Evolutionary conservation across 2,329 filamentous ascomycete species (phyloP), one percentile per base, ranked within the genome.

Genomic region (Escovopsis sp.): DNA sequence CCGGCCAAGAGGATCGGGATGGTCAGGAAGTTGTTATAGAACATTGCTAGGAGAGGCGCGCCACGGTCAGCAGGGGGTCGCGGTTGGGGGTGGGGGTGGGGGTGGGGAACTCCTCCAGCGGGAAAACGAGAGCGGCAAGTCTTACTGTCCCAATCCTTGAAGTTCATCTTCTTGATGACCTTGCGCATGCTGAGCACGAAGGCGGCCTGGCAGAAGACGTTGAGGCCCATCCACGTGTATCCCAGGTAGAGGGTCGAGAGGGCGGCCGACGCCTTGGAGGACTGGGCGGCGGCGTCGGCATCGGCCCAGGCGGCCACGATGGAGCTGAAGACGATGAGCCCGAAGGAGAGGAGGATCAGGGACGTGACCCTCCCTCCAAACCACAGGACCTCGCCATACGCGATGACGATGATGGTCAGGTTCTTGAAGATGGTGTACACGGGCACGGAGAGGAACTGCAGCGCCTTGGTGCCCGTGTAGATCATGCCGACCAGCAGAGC

Each of bases 361-460:
- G 81, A 76, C 12, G 84, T 88, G 46, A 98, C 89, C 39, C 80
- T 86, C 57, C 89, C 89, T 48, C 91, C 91, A 53, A 98, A 98
- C 88, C 89, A 96, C 42, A 98, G 74, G 28, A 98, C 89, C 66
- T 98, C 91, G 53, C 91, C 91, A 53, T 98, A 98, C 43, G 91
- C 91, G 57, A 96, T 98, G 50, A 96, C 79, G 56, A 98, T 96
- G 62, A 94, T 98, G 47, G 91, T 96, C 69, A 98, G 66, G 68
- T 98, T 98, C 75, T 98, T 98, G 75, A 98, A 98, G 61, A 98
- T 98, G 43, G 91, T 98, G 68, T 98, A 98, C 26, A 98, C 91
- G 23, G 91, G 91, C 43, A 98, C 94, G 30, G 88, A 95, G 47
- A 98, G 82, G 65, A 81, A 96, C 65, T 95, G 87, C 38, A 98